Evolutionary conservation across 179 eudicot species (phyloP).

Genomic region (Monotropa hypopitys): DNA sequence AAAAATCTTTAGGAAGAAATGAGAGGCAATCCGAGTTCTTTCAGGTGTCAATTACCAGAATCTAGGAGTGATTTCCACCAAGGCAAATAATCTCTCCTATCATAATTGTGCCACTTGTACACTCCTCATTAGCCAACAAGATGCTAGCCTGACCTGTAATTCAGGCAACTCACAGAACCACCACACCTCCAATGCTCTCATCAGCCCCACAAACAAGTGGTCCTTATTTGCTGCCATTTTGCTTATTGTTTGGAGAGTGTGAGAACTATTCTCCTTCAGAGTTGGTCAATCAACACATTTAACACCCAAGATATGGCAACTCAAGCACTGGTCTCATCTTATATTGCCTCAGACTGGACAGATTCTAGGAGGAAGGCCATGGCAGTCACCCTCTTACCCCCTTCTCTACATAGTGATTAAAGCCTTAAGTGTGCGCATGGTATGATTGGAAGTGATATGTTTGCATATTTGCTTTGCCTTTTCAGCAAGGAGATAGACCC

Average conservation of each 20-base stretch:
- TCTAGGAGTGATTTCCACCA: neutral
- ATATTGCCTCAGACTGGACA: conserved; percentile 59
- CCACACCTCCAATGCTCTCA: conserved; percentile 23
- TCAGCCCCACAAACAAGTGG: conserved; percentile 19
- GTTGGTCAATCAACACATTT: neutral
- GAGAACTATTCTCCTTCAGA: neutral
- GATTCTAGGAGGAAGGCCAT: conserved; percentile 50
- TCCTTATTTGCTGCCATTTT: conserved; percentile 8
- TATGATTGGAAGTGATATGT: neutral
- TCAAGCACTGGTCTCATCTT: conserved; percentile 70
- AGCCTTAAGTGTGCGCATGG: neutral
- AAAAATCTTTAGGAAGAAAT: neutral
- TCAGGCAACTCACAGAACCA: conserved; percentile 20
- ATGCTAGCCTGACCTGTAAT: conserved; percentile 35
- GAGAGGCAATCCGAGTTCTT: neutral
- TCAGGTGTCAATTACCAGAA: neutral
- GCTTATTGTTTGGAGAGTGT: neutral
- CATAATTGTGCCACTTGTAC: conserved; percentile 35
- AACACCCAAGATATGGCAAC: conserved; percentile 44
- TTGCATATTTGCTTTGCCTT: neutral
- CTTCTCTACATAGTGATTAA: neutral
- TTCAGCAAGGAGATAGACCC: conserved; percentile 82
- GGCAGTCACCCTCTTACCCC: neutral
- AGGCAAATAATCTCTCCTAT: conserved; percentile 33
- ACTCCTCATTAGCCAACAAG: conserved; percentile 35